Evolutionary conservation across 2,329 filamentous ascomycete genomes (phyloP).

Genomic region (Talaromyces sp.): DNA sequence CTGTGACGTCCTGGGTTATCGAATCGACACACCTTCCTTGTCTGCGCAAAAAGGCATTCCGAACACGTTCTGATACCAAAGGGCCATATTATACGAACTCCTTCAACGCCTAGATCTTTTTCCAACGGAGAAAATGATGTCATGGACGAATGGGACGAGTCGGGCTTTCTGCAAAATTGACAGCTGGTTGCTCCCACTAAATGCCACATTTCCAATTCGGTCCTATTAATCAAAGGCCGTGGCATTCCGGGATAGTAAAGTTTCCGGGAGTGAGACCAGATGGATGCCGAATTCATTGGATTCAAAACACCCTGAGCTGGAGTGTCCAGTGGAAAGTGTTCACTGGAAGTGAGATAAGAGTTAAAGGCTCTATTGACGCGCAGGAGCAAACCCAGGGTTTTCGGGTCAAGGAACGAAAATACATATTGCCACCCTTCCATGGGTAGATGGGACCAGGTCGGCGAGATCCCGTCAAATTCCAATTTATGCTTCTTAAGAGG

Average conservation of each 20-base stretch:
- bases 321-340: slow-evolving; percentile 27
- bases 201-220: slow-evolving; percentile 73
- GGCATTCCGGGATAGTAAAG: slow-evolving; percentile 64
- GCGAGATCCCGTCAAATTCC: not conserved
- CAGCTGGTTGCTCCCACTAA: slow-evolving; percentile 61
- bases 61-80: slow-evolving; percentile 66
- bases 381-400: slow-evolving; percentile 60
- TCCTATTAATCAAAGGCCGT: slow-evolving; percentile 58
- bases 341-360: slow-evolving; percentile 51
- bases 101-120: slow-evolving; percentile 58
- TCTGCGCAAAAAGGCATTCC: slow-evolving; percentile 56
- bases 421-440: slow-evolving; percentile 66
- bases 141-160: slow-evolving; percentile 12
- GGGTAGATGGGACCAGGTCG: slow-evolving; percentile 42
- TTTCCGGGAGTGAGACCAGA: slow-evolving; percentile 69
- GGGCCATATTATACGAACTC: slow-evolving; percentile 64
- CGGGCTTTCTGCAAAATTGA: slow-evolving; percentile 59
- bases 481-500: slow-evolving; percentile 4
- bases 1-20: slow-evolving; percentile 8
- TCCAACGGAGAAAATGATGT: slow-evolving; percentile 46
- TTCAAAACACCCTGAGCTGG: slow-evolving; percentile 20
- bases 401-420: slow-evolving; percentile 63
- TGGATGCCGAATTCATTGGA: slow-evolving; percentile 55
- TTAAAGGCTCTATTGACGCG: slow-evolving; percentile 65
- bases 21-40: slow-evolving; percentile 58